A percentile compares a stretch with the other conserved stretches of the same genome.
phyloP scores from a whole-genome alignment of 257 asterid species.

The Primulina huaijiensis region DNA sequence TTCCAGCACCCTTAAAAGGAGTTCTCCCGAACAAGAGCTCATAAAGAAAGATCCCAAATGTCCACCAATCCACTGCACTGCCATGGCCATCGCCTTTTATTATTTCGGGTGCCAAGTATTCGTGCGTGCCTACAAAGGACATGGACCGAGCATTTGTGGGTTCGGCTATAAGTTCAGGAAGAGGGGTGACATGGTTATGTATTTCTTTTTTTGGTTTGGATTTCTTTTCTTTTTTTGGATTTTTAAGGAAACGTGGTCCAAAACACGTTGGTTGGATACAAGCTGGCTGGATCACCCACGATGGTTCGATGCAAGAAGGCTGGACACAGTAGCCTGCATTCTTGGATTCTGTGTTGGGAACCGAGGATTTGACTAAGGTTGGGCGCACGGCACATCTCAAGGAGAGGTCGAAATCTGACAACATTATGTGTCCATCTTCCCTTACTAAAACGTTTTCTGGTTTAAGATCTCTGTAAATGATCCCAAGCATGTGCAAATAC shows the following conservation, averaged over 20 bases:
- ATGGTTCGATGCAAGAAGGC: conserved; percentile 49
- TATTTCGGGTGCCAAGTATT: conserved; percentile 64
- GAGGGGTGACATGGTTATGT: conserved; percentile 41
- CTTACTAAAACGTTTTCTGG: conserved; percentile 64
- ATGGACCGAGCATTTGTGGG: conserved; percentile 65
- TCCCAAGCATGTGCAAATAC: conserved; percentile 71
- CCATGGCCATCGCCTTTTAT: conserved; percentile 70
- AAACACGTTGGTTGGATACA: conserved; percentile 62
- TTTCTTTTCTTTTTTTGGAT: conserved; percentile 52
- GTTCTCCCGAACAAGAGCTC: conserved; percentile 62
- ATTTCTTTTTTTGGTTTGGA: conserved; percentile 37
- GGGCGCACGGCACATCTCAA: conserved; percentile 58
- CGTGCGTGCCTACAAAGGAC: conserved; percentile 74
- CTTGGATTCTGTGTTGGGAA: conserved; percentile 35
- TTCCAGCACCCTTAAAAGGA: conserved; percentile 61
- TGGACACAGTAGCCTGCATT: conserved; percentile 45
- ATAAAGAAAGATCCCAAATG: conserved; percentile 56
- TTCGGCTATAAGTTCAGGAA: conserved; percentile 63
- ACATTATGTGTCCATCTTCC: conserved; percentile 71
- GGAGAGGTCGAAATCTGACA: conserved; percentile 66
- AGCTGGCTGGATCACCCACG: conserved; percentile 49
- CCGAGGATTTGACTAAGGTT: conserved; percentile 50
- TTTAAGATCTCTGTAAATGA: conserved; percentile 62
- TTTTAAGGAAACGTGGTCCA: conserved; percentile 50
- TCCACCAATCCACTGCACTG: conserved; percentile 77